Evolutionary conservation across 2,329 filamentous ascomycete genomes (phyloP), one percentile per base, ranked within the genome.

Genomic region (Diaporthe ampelina): DNA sequence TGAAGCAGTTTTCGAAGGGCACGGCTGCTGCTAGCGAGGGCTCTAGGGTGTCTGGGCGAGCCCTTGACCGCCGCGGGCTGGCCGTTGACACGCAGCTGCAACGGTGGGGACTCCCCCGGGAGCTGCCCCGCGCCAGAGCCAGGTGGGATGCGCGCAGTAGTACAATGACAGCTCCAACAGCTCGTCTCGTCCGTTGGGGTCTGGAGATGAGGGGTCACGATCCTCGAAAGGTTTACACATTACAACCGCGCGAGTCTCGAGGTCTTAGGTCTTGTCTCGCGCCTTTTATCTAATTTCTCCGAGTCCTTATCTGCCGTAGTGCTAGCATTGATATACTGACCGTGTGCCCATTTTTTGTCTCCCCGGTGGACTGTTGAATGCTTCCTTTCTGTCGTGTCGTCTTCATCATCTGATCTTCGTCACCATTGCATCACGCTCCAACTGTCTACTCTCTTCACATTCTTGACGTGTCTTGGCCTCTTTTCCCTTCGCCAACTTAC

Each of bases 361-460:
- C 13, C 50, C 29, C 9, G 17, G 61, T 67, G 43, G 61, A 35
- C 24, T 61, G 35, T 43, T 43, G 10, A 67, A 50, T 52, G 21
- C 5, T 48, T 50, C 43, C 61, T 50, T 4, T 67, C 29, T n/a
- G 45, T 67, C 61, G n/a, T n/a, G 45, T 67, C 61, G n/a, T 43
- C 56, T n/a, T 37, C 21, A 8, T 6, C 13, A 19, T 29, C 45
- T 50, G 21, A 37, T 8, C 61, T 67, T 37, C 48, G 50, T 72
- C 68, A 54, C 45, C 17, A 74, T 74, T 63, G 63, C 73, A 61
- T 72, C 73, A 74, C 67, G 45, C 8, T 29, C 48, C 45, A 57
- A 17, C 6, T 52, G 26, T 11, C 29, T 19, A 24, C 40, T 26
- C 26, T 63, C 21, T 19, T 61, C n/a, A 52, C 32, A 43, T 58